Evolutionary conservation across 768 basidiomycete species (phyloP).

Genomic region (Rhizopogon rudus): DNA sequence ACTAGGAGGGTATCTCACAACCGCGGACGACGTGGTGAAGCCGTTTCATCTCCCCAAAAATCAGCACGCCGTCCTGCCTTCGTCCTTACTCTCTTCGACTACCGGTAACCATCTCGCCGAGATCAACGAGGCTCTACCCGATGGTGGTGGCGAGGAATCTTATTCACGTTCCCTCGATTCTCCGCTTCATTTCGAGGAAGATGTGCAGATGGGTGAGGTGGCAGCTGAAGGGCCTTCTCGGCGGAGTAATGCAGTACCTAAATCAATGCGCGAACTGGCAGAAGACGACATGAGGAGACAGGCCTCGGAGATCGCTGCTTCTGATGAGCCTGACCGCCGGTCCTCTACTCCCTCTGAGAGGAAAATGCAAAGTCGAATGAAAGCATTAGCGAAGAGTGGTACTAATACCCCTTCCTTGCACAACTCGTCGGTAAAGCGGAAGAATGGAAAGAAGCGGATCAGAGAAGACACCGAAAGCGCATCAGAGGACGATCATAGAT

Average conservation of each 20-base stretch:
- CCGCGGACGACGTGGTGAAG: slow-evolving; percentile 69
- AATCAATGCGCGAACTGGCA: slow-evolving; percentile 64
- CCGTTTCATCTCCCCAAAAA: slow-evolving; percentile 67
- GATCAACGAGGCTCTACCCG: slow-evolving; percentile 18
- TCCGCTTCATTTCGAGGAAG: slow-evolving; percentile 6
- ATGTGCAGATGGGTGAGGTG: slow-evolving; percentile 13
- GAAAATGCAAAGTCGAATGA: slow-evolving; percentile 1
- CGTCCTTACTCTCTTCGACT: slow-evolving; percentile 8
- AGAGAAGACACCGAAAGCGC: slow-evolving; percentile 19
- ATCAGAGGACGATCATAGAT: slow-evolving; percentile 19
- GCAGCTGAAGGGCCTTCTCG: neutral
- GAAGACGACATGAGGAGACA: slow-evolving; percentile 31
- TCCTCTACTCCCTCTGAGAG: slow-evolving; percentile 1
- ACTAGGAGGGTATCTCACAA: slow-evolving; percentile 60
- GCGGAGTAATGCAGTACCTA: slow-evolving; percentile 31
- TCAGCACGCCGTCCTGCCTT: slow-evolving; percentile 22
- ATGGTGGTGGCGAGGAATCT: neutral
- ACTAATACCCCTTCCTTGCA: slow-evolving; percentile 5
- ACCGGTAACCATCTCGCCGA: slow-evolving; percentile 28
- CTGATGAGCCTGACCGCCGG: neutral
- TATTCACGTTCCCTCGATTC: slow-evolving; percentile 6
- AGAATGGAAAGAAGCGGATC: slow-evolving; percentile 17
- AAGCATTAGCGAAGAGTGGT: slow-evolving; percentile 7
- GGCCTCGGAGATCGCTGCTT: neutral
- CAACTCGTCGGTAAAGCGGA: slow-evolving; percentile 3